Evolutionary conservation across 345 rosid species (phyloP), one percentile per base, ranked within the genome.

Genomic region (Diplotaxis tenuifolia): DNA sequence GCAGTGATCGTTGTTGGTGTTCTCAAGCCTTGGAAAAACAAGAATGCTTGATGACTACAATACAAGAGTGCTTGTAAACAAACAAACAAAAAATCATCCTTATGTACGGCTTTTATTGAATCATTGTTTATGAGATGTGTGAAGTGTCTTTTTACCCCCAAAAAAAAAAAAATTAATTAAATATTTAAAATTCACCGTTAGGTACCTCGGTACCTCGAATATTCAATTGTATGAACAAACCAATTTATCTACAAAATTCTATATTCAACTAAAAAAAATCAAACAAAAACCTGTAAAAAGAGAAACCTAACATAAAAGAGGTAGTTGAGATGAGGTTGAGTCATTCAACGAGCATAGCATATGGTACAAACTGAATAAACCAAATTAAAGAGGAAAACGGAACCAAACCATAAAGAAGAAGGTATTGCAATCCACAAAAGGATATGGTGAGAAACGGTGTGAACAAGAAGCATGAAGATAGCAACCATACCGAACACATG

Each of bases 1-100:
- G 85, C 66, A 12, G 88, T 92, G 78, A 84, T 92, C 18, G 94
- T 90, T 0, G 93, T 87, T 12, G 83, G 85, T 0, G 96, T 92
- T 54, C 31, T 87, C 75, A 86, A 90, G 79, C 99, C 99, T 45
- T 95, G 99, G 99, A 34, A 11, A 53, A 88, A 5, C 85, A 89
- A 85, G 6, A 88, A 75, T 36, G 96, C 96, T 56, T 70, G 18
- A 42, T 12, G 29, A 53, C 20, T 42, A 55, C 50, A 47, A 28
- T 42, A 55, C 50, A 47, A 42, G 57, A 34, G 40, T 40, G 9
- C 45, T 53, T 73, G 54, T 63, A 59, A 47, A 62, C 55, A 50
- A 32, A 34, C 16, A 42, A 14, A 42, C 16, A 14, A 14, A 25
- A 47, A 19, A 23, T 4, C 29, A 59, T 59, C 16, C 62, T 45